Evolutionary conservation across 75 land plant genomes (phyloP), one percentile per base, ranked within the genome.

Genomic region (Pinus albicaulis): DNA sequence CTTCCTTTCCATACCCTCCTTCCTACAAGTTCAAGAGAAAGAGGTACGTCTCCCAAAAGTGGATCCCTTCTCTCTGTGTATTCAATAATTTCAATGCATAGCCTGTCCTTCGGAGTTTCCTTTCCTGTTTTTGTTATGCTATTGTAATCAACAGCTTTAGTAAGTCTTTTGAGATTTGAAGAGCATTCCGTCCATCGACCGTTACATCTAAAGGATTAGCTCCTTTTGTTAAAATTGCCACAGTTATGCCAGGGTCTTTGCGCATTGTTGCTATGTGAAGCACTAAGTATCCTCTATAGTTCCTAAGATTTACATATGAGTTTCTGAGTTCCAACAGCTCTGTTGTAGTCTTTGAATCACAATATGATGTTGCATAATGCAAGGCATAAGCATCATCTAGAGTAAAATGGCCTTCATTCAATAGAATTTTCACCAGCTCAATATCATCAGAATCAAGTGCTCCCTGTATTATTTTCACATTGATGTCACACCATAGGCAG

Each of bases 51-150:
- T 58, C 81, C 81, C 25, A 73, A 82, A 26, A 63, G 55, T 55
- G 82, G 26, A 1, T 87, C 84, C 76, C 84, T 73, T 11, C 77
- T 65, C 74, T 85, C 87, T 26, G 88, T 93, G 65, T 86, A 87
- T 74, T 97, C 89, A 15, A 97, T 78, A 25, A 97, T 80, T 69
- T 89, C 92, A 57, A 97, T 87, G 74, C 93, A 97, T 52, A 94
- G 25, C 59, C 83, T 69, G 23, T 89, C 93, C 58, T 85, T 92
- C 26, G 84, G 87, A 53, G 83, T 57, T 74, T 87, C 89, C 57
- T 83, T 76, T 5, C 87, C 87, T 25, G 83, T 89, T 62, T 75
- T 80, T 55, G 77, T 76, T 19, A 74, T 77, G 19, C 56, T 76
- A 41, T 81, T 57, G 59, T 80, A 85, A 72, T 91, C 91, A 63